Evolutionary conservation across 768 basidiomycete species (phyloP), one percentile per base, ranked within the genome.

Genomic region (Boletus bicolor): DNA sequence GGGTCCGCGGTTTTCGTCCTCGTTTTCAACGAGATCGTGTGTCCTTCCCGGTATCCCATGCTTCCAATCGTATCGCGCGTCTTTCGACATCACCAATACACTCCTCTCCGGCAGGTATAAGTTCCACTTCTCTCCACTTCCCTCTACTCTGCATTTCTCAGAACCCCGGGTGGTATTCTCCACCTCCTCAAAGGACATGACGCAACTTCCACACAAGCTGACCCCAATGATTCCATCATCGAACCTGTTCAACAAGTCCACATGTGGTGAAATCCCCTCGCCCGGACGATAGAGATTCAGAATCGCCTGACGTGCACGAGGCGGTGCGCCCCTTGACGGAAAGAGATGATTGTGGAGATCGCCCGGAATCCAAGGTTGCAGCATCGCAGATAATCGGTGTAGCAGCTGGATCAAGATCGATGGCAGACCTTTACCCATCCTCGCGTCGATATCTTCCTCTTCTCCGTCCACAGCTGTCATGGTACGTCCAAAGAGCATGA

Each of bases 191-290:
- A 95, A 93, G 26, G 78, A 78, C 92, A 96, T 95, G 14, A 83
- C 87, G 48, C 86, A 90, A 12, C 88, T 86, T 28, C 87, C 86
- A 11, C 84, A 81, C 28, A 98, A 75, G 61, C 90, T 94, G 50
- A 96, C 82, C 9, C 92, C 92, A 24, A 98, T 76, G 50, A 98
- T 95, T 1, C 91, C 93, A 66, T 96, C 91, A 7, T 82, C 92
- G 65, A 89, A 98, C 14, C 95, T 83, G 28, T 78, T 74, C 4
- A 91, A 79, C 24, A 98, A 77, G 66, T 98, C 95, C 42, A 98
- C 81, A 62, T 98, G 95, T 0, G 91, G 81, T 0, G 85, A 76
- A 60, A 98, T 98, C 11, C 95, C 95, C 68, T 93, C 84, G 7
- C 95, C 95, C 0, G 93, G 91, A 21, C 75, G 74, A 68, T 98